These are phyloP conservation scores for Amanita inopinata DNA, from an alignment of 768 basidiomycete species.

Conservation along the genomic window DNA sequence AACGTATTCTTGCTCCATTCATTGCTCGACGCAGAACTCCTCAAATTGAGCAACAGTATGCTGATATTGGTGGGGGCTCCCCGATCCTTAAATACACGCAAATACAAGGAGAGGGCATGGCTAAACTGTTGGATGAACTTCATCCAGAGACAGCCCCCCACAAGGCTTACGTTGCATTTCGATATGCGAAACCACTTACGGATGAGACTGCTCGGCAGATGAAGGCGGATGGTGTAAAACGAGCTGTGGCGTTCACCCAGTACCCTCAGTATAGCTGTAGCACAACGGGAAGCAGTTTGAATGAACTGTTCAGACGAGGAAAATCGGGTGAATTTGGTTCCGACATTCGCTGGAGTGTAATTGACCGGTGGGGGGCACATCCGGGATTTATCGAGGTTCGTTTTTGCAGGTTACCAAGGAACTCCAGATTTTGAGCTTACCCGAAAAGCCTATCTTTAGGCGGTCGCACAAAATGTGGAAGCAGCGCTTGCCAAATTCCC, in stretches of 20 bases:
- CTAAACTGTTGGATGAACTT: slow-evolving; percentile 84
- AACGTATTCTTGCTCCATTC: slow-evolving; percentile 73
- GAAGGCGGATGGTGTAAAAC: slow-evolving; percentile 81
- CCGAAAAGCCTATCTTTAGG: slow-evolving; percentile 34
- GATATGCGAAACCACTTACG: slow-evolving; percentile 86
- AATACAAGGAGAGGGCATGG: slow-evolving; percentile 86
- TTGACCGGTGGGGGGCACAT: slow-evolving; percentile 97
- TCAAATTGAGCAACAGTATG: slow-evolving; percentile 89
- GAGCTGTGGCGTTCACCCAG: slow-evolving; percentile 94
- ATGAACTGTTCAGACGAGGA: slow-evolving; percentile 73
- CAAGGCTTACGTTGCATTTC: slow-evolving; percentile 93
- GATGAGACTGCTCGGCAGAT: slow-evolving; percentile 74
- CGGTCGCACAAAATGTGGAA: slow-evolving; percentile 84
- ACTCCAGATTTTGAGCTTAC: background rate
- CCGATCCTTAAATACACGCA: slow-evolving; percentile 90
- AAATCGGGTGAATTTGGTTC: slow-evolving; percentile 47
- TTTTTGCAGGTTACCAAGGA: background rate
- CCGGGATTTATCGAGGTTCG: slow-evolving; percentile 85
- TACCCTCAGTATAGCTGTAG: slow-evolving; percentile 99
- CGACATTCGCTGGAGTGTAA: slow-evolving; percentile 87
- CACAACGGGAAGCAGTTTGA: slow-evolving; percentile 94
- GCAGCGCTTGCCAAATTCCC: slow-evolving; percentile 74
- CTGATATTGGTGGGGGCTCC: slow-evolving; percentile 91
- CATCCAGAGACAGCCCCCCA: slow-evolving; percentile 90
- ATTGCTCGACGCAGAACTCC: slow-evolving; percentile 89